Evolutionary conservation across 192 early-diverging fungal genomes (phyloP).

Genomic region (Coemansia javaensis): DNA sequence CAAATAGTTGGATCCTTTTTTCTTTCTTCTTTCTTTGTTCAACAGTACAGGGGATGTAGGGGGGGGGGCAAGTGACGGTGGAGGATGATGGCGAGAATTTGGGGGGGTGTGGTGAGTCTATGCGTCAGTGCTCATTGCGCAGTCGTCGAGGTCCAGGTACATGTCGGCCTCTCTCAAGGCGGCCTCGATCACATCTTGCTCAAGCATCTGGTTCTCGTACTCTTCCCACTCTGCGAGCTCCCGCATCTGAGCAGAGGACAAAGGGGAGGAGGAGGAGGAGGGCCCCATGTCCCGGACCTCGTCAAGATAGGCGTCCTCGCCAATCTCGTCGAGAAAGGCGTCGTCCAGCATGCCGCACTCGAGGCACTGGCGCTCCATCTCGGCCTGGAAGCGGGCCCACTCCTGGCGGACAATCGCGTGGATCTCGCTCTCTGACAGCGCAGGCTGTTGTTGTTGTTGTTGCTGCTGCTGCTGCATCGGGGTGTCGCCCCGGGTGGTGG

Average conservation of each 20-base stretch:
- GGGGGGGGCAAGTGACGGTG: neutral
- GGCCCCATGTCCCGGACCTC: too few species aligned
- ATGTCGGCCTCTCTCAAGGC: constrained; percentile 21
- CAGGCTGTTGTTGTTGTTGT: neutral
- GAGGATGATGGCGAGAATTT: too few species aligned
- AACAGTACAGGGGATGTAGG: neutral
- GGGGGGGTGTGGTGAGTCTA: neutral
- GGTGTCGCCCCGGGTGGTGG: neutral
- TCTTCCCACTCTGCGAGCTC: constrained; percentile 37
- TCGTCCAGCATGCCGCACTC: constrained; percentile 32
- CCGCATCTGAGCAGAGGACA: constrained; percentile 3
- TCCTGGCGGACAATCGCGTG: constrained; percentile 37
- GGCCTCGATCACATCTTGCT: constrained; percentile 33
- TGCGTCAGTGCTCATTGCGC: neutral
- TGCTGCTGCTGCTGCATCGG: neutral
- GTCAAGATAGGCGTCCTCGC: constrained; percentile 21
- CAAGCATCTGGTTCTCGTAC: constrained; percentile 34
- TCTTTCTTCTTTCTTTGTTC: neutral
- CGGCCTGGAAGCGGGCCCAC: constrained; percentile 34
- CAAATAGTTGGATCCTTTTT: neutral
- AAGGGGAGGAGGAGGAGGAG: too few species aligned
- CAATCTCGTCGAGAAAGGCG: constrained; percentile 30
- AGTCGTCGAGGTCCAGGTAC: constrained; percentile 3
- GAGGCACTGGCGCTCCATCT: constrained; percentile 39
- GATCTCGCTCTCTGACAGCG: constrained; percentile 33